Conservation (phyloP, 768 basidiomycete genomes). For the Lentinus tigrinus region DNA sequence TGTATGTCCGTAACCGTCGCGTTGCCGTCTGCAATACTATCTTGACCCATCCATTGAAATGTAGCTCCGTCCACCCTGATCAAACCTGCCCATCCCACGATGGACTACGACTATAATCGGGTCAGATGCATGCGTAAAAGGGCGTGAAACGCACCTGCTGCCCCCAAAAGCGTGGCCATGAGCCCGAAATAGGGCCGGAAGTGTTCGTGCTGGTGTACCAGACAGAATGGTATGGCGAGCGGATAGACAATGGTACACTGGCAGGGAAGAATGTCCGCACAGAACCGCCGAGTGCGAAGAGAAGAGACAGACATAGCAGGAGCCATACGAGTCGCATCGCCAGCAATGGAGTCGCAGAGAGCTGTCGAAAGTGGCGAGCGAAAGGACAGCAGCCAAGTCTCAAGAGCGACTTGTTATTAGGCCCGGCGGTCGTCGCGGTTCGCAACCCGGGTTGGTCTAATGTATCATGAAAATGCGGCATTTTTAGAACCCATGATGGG, state of each 20-base stretch:
- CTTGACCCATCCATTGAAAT: slow-evolving; percentile 16
- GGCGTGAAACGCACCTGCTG: background rate
- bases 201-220: slow-evolving; percentile 16
- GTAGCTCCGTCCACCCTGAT: slow-evolving; percentile 19
- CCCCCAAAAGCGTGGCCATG: slow-evolving; percentile 22
- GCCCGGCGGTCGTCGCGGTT: too few relatives aligned
- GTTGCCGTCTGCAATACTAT: background rate
- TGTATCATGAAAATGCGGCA: too few relatives aligned
- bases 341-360: too few relatives aligned
- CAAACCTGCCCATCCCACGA: slow-evolving; percentile 21
- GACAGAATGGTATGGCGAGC: slow-evolving; percentile 26
- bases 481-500: too few relatives aligned
- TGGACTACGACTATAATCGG: too few relatives aligned
- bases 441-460: too few relatives aligned
- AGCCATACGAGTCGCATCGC: background rate
- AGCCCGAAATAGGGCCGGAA: background rate
- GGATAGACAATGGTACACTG: slow-evolving; percentile 25
- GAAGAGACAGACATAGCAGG: background rate
- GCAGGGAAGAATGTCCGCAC: slow-evolving; percentile 17
- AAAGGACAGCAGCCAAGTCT: too few relatives aligned
- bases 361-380: too few relatives aligned
- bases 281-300: background rate
- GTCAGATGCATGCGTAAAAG: too few relatives aligned
- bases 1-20: slow-evolving; percentile 21
- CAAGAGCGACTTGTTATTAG: too few relatives aligned